Evolutionary conservation across 768 basidiomycete genomes (phyloP).

Genomic region (Cystofilobasidium bisporidii): DNA sequence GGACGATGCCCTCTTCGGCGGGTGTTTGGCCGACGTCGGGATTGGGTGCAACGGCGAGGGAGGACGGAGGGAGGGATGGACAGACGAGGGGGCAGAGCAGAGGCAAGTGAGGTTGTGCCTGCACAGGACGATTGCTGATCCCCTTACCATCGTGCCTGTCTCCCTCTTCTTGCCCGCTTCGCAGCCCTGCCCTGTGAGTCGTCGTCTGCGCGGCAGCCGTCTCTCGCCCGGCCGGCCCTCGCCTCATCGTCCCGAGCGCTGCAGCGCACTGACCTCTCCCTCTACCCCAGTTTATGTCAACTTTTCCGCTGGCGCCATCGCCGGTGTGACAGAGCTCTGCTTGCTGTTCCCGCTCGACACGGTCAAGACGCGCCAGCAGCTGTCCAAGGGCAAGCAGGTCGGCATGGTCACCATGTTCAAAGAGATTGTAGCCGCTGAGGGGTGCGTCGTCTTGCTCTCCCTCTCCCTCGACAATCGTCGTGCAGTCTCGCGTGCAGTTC

Average conservation of each 20-base stretch:
- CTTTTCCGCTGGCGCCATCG: conserved; percentile 91
- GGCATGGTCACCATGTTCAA: conserved; percentile 75
- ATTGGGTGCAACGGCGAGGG: not conserved
- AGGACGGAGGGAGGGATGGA: not conserved
- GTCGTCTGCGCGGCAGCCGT: too few relatives aligned
- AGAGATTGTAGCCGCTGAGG: conserved; percentile 78
- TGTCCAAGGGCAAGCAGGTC: conserved; percentile 71
- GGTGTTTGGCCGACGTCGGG: not conserved
- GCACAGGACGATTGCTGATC: too few relatives aligned
- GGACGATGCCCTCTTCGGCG: too few relatives aligned
- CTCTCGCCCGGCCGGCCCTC: too few relatives aligned
- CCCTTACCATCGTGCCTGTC: not conserved
- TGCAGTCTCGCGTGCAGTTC: too few relatives aligned
- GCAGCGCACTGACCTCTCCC: too few relatives aligned
- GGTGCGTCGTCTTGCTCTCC: conserved; percentile 48
- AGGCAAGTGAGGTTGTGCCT: too few relatives aligned
- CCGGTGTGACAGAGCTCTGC: conserved; percentile 72
- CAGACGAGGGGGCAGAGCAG: too few relatives aligned
- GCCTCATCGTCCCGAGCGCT: too few relatives aligned
- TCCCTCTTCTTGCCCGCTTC: not conserved
- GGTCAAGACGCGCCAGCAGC: conserved; percentile 96
- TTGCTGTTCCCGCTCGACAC: conserved; percentile 57
- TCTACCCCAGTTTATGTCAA: conserved; percentile 34
- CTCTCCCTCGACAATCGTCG: too few relatives aligned
- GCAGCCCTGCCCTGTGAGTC: conserved; percentile 5